Percentiles rank a stretch among this genome's conserved stretches.
Conservation (phyloP, 257 asterid genomes). For the Nicotiana noctiflora region DNA sequence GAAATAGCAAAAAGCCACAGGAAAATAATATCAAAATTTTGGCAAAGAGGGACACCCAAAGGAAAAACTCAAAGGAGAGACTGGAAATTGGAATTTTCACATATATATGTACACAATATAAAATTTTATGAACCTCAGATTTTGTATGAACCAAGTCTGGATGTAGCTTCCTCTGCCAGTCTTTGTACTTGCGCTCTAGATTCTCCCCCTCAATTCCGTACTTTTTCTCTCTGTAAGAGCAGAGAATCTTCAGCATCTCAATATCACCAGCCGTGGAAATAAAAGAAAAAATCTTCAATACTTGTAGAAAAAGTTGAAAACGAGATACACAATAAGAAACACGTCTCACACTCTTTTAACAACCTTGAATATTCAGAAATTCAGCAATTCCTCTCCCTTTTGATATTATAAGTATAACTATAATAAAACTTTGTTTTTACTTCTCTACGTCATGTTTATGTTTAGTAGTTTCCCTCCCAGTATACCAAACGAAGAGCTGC, state of each 20-base stretch:
- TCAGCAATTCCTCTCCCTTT: background rate
- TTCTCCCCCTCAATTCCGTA: slow-evolving; percentile 47
- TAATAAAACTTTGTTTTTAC: too few relatives aligned
- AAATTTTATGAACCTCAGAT: slow-evolving; percentile 45
- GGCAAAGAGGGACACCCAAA: background rate
- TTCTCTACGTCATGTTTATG: too few relatives aligned
- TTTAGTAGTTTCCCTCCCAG: too few relatives aligned
- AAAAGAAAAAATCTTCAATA: background rate
- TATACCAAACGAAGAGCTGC: too few relatives aligned
- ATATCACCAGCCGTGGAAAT: background rate
- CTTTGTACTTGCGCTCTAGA: slow-evolving; percentile 74
- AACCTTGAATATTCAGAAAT: background rate
- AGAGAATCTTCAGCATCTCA: slow-evolving; percentile 7
- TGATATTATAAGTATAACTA: background rate
- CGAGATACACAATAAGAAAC: background rate
- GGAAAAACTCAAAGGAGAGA: background rate
- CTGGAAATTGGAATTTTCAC: background rate
- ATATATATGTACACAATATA: background rate
- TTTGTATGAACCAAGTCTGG: slow-evolving; percentile 93
- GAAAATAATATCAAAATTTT: background rate
- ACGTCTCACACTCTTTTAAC: background rate
- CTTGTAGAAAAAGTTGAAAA: background rate
- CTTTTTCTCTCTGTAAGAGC: slow-evolving; percentile 44
- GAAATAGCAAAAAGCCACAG: slow-evolving; percentile 11
- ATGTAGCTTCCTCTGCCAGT: slow-evolving; percentile 98